Evolutionary conservation across 768 basidiomycete species (phyloP).

Genomic region (Macrolepiota albuminosa): DNA sequence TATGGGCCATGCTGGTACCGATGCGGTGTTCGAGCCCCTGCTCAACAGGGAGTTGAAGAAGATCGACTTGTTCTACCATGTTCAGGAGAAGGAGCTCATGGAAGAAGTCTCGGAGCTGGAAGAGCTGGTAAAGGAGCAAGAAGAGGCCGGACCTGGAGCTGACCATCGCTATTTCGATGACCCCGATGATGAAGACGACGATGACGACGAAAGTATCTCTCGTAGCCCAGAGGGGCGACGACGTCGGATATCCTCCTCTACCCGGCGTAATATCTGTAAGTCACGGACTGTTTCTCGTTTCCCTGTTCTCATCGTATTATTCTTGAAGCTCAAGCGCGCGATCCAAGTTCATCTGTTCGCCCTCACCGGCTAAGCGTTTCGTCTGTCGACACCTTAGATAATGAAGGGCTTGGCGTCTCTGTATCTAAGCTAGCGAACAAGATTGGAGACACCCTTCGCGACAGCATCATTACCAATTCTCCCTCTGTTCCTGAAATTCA

Average conservation of each 20-base stretch:
- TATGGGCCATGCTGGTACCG: constrained; percentile 42
- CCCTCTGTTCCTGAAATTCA: constrained; percentile 17
- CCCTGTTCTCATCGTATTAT: not conserved
- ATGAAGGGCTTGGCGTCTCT: constrained; percentile 6
- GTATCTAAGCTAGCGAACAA: constrained; percentile 42
- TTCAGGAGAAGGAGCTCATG: constrained; percentile 68
- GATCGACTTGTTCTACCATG: constrained; percentile 72
- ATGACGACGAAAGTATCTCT: constrained; percentile 38
- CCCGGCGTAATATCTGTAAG: constrained; percentile 11
- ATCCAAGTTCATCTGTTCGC: constrained; percentile 3
- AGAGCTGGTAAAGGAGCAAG: constrained; percentile 51
- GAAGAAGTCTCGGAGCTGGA: constrained; percentile 58
- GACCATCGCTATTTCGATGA: constrained; percentile 53
- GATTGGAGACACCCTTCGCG: constrained; percentile 41
- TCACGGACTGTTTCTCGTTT: not conserved
- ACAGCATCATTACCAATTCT: constrained; percentile 42
- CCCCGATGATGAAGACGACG: constrained; percentile 55
- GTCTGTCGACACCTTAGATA: constrained; percentile 34
- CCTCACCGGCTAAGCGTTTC: constrained; percentile 42
- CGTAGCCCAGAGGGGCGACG: constrained; percentile 32
- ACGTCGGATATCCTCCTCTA: constrained; percentile 30
- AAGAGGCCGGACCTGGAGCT: constrained; percentile 49
- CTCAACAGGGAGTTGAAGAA: constrained; percentile 82
- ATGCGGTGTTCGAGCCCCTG: constrained; percentile 63
- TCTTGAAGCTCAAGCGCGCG: not conserved